A percentile compares a stretch with the other conserved stretches of the same genome.
Evolutionary conservation across 768 basidiomycete species (phyloP).

Genomic region (Brasilioporus rufonigricans): DNA sequence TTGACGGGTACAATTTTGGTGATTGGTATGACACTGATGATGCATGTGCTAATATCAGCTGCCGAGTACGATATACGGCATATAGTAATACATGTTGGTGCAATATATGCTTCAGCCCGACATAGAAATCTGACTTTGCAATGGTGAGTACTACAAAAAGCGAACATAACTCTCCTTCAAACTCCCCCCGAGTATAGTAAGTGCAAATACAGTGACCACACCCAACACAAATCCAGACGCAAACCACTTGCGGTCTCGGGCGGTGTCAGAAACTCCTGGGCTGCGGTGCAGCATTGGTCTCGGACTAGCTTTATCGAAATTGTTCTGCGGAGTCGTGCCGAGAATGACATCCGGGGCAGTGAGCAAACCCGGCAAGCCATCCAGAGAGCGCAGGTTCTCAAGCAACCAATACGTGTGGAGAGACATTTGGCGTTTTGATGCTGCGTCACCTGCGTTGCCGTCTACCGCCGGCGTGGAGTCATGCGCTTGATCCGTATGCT

Average conservation of each 20-base stretch:
- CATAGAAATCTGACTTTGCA: neutral
- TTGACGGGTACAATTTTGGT: too few species aligned
- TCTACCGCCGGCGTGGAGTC: neutral
- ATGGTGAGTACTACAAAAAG: neutral
- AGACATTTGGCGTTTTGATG: slow-evolving; percentile 30
- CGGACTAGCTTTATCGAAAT: slow-evolving; percentile 17
- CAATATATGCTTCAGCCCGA: neutral
- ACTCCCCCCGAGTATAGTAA: neutral
- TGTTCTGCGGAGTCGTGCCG: slow-evolving; percentile 1
- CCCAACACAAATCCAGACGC: slow-evolving; percentile 22
- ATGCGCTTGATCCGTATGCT: neutral
- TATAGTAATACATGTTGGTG: neutral
- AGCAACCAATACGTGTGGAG: slow-evolving; percentile 52
- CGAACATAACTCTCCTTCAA: neutral
- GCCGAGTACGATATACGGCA: neutral
- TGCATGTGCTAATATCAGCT: too few species aligned
- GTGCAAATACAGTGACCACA: slow-evolving; percentile 1
- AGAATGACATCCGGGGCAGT: slow-evolving; percentile 23
- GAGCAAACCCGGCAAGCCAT: slow-evolving; percentile 54
- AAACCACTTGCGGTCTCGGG: slow-evolving; percentile 11
- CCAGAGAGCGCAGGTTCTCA: slow-evolving; percentile 51
- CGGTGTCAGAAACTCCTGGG: neutral
- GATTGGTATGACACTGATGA: too few species aligned
- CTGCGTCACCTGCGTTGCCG: neutral
- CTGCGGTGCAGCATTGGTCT: slow-evolving; percentile 13